Evolutionary conservation across 495 filamentous ascomycete species (phyloP), one percentile per base, ranked within the genome.

Genomic region (Cryomyces minteri): DNA sequence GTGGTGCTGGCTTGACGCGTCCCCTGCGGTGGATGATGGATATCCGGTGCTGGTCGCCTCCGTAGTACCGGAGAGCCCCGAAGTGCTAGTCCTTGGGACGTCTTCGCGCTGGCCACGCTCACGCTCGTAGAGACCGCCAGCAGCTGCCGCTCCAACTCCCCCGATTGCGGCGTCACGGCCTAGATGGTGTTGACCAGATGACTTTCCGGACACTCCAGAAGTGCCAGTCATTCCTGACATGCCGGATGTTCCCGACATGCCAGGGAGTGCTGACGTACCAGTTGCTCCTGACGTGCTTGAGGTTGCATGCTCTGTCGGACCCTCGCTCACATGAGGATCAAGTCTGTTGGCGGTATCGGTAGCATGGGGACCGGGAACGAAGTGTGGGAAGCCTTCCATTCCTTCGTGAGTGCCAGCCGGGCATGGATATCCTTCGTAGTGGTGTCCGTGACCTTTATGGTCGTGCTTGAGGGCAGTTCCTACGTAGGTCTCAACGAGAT

Each of bases 101-200:
- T 9, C 34, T 12, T 9, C 34, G 34, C 34, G 8, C 9, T 9
- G 12, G 34, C 8, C 9, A 9, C 9, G 34, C 34, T 37, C 9
- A 9, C 1, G 34, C 12, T 25, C 10, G 40, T 41, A 28, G 9
- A 18, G 9, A 41, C 18, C 18, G n/a, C 41, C 51, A 38, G 48
- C 46, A 5, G 50, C 53, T 14, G 46, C 53, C 31, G 38, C 40
- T 18, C 43, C 48, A n/a, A 28, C 51, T 30, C 54, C 55, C 25
- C 31, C 55, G 34, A 58, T 6, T 29, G 52, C 55, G 10, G 57
- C 52, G 40, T 55, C 55, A 6, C 53, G 42, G 31, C 54, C 57
- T n/a, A 50, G 48, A 44, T 61, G 51, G 40, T 41, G 9, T 25
- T 25, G 18, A 41, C 9, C 11, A 2, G 25, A 41, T 8, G 9